phyloP scores from a whole-genome alignment of 805 yeast genomes.

The Candida alai region DNA sequence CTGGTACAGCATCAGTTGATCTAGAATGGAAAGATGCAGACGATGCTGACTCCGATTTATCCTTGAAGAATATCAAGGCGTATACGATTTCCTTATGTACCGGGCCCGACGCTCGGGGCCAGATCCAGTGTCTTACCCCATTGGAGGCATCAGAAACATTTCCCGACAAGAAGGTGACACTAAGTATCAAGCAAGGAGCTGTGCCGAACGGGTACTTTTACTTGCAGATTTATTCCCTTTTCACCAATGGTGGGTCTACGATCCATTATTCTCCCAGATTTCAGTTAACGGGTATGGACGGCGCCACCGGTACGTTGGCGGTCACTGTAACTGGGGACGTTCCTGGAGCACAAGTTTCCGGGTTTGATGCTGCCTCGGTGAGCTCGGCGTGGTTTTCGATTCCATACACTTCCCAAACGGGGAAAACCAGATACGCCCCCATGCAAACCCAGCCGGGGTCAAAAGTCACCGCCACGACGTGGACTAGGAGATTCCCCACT shows the following conservation, averaged over 20 bases:
- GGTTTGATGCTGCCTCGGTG: conserved; percentile 17
- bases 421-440: conserved; percentile 78
- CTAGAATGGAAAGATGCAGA: conserved; percentile 58
- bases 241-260: conserved; percentile 39
- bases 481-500: conserved; percentile 66
- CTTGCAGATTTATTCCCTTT: conserved; percentile 61
- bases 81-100: conserved; percentile 62
- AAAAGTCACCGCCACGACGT: conserved; percentile 58
- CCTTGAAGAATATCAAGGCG: conserved; percentile 37
- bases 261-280: conserved; percentile 70
- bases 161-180: conserved; percentile 32
- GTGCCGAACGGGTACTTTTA: conserved; percentile 68
- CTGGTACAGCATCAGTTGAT: conserved; percentile 28
- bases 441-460: conserved; percentile 89
- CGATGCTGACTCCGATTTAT: conserved; percentile 25
- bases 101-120: conserved; percentile 48
- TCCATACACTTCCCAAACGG: conserved; percentile 77
- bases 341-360: conserved; percentile 40
- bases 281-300: conserved; percentile 66
- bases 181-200: conserved; percentile 37
- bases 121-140: conserved; percentile 38
- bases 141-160: conserved; percentile 17
- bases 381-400: conserved; percentile 53
- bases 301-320: conserved; percentile 48
- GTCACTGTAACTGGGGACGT: conserved; percentile 36